Percentiles rank a stretch among this genome's conserved stretches.
phyloP scores from a whole-genome alignment of 2,329 filamentous ascomycete species.

The Sporothrix protearum region DNA sequence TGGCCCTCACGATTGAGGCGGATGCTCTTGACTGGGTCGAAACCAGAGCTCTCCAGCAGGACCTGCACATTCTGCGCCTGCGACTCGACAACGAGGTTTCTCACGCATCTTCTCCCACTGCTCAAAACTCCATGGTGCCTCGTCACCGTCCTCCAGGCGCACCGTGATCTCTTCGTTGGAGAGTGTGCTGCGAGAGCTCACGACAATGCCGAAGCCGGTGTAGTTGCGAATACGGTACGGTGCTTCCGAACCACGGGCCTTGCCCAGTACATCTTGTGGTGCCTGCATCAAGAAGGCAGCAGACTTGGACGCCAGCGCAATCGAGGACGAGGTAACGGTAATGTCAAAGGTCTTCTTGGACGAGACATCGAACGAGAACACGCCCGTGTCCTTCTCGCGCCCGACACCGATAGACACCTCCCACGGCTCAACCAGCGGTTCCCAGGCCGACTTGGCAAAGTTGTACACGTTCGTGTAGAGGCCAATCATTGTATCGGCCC shows the following conservation, averaged over 20 bases:
- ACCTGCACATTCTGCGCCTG: conserved; percentile 73
- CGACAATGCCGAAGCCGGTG: conserved; percentile 83
- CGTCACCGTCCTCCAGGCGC: conserved; percentile 81
- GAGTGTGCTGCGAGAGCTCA: conserved; percentile 70
- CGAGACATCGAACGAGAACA: conserved; percentile 76
- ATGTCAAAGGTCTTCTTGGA: conserved; percentile 90
- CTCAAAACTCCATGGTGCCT: conserved; percentile 94
- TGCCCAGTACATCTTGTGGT: conserved; percentile 80
- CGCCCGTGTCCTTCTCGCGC: conserved; percentile 69
- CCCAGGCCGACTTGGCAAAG: conserved; percentile 98
- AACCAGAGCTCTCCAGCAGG: conserved; percentile 86
- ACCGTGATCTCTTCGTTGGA: conserved; percentile 69
- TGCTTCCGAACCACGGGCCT: conserved; percentile 84
- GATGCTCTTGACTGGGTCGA: conserved; percentile 84
- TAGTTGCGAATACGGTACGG: conserved; percentile 94
- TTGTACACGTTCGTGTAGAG: conserved; percentile 98
- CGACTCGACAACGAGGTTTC: conserved; percentile 79
- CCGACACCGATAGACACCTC: conserved; percentile 86
- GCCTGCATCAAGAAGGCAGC: conserved; percentile 84
- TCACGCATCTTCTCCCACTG: conserved; percentile 96
- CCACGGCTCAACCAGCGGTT: conserved; percentile 95
- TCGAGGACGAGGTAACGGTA: conserved; percentile 87
- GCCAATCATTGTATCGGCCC: conserved; percentile 84
- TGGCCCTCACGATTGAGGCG: conserved; percentile 93
- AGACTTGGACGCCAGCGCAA: conserved; percentile 88